These are phyloP conservation scores for Scheffersomyces insectosa DNA, from an alignment of 1,139 yeast genomes.

Conservation along the genomic window DNA sequence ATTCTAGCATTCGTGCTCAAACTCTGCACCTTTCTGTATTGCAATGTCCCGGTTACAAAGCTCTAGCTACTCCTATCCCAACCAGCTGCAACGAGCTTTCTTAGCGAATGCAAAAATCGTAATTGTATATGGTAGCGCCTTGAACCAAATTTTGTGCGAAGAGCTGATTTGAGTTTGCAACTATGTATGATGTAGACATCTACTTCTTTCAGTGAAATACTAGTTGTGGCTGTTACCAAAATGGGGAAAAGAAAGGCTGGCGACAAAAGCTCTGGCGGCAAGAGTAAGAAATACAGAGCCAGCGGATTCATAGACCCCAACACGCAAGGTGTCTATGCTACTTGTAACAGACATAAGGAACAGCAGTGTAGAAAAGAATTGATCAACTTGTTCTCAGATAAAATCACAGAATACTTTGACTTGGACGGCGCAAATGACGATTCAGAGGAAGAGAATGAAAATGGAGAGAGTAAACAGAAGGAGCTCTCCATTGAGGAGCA, in stretches of 20 bases:
- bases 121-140: too few relatives aligned
- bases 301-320: constrained; percentile 70
- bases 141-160: too few relatives aligned
- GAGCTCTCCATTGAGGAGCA: constrained; percentile 72
- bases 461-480: constrained; percentile 26
- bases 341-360: constrained; percentile 81
- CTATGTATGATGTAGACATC: neutral
- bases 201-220: neutral
- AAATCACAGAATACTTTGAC: constrained; percentile 55
- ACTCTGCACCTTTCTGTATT: too few relatives aligned
- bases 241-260: constrained; percentile 38
- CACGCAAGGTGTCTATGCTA: constrained; percentile 81
- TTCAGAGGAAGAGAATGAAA: constrained; percentile 30
- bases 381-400: constrained; percentile 55
- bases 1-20: too few relatives aligned
- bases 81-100: too few relatives aligned
- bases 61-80: too few relatives aligned
- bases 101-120: too few relatives aligned
- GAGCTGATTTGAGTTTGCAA: too few relatives aligned
- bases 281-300: constrained; percentile 45
- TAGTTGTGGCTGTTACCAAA: neutral
- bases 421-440: constrained; percentile 30
- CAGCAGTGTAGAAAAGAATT: constrained; percentile 74
- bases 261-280: constrained; percentile 19
- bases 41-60: too few relatives aligned